Evolutionary conservation across 164 flowering plant genomes (phyloP).

Genomic region (Euptelea pleiosperma): DNA sequence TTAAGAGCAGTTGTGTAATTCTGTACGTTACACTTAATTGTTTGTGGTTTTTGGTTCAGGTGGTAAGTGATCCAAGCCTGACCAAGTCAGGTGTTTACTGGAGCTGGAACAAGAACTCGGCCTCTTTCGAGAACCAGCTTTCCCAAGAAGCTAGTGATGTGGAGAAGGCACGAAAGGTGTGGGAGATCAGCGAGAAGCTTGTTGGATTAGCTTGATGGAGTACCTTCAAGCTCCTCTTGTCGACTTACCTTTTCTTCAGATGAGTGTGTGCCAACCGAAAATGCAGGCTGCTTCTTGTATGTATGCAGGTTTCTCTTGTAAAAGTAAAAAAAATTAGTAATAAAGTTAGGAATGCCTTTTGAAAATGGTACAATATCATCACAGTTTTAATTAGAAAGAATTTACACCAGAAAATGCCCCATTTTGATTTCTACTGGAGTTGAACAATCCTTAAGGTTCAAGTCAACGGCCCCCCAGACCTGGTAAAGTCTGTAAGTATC

Average conservation of each 20-base stretch:
- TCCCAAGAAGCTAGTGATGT: conserved; percentile 90
- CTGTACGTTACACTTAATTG: background rate
- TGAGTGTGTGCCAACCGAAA: no score
- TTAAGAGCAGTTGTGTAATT: background rate
- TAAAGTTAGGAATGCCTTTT: no score
- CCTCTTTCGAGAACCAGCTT: conserved; percentile 91
- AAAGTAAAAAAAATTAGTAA: conserved; percentile 13
- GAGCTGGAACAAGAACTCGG: conserved; percentile 97
- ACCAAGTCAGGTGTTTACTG: conserved; percentile 98
- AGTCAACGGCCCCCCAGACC: no score
- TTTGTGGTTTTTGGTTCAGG: conserved; percentile 36
- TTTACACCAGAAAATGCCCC: no score
- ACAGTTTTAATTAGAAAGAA: no score
- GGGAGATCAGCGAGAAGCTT: conserved; percentile 96
- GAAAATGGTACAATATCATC: no score
- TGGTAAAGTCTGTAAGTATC: no score
- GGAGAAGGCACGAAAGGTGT: conserved; percentile 86
- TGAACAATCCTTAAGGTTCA: no score
- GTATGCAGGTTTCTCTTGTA: conserved; percentile 17
- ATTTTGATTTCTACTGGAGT: no score
- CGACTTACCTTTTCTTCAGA: no score
- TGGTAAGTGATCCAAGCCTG: conserved; percentile 88
- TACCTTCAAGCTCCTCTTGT: no score
- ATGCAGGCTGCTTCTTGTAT: background rate
- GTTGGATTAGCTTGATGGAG: conserved; percentile 73